Evolutionary conservation across 2,329 filamentous ascomycete species (phyloP), one percentile per base, ranked within the genome.

Genomic region (Ascochyta fabae): DNA sequence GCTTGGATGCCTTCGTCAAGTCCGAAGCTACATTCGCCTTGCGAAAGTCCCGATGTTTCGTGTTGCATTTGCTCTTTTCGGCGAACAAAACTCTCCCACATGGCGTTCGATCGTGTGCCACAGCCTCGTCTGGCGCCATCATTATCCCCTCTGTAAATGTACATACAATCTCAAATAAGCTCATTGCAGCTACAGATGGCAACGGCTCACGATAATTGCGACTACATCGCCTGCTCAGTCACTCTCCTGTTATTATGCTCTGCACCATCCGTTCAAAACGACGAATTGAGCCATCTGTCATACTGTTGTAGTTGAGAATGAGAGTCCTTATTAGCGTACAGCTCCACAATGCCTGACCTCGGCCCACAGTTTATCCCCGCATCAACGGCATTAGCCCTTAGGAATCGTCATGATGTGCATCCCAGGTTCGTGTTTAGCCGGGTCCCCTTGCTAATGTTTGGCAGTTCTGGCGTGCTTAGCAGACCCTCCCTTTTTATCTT

Each of bases 361-460:
- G 69, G 68, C 54, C 64, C 42, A 34, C 51, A 22, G 31, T 9
- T 26, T 48, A 58, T 69, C 66, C 66, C 69, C 67, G 66, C 64
- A 64, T 54, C 47, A 33, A 50, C 55, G 57, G 53, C 23, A 60
- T 45, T 56, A 49, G 57, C 47, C 66, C 64, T 70, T 64, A 65
- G 58, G 56, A 72, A 69, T 65, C 65, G 58, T 52, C 58, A 66
- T 64, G 48, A 57, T 15, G 16, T 42, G 38, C 7, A 38, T 16
- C 26, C 29, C 27, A 45, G 22, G 23, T 31, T 29, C 27, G 35
- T 36, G 27, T 19, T 19, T 19, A 19, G 19, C 19, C 19, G 19
- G 19, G 19, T 19, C 19, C 23, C 13, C 13, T 45, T 46, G 23
- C 31, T 29, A 26, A 36, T 41, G 16, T 38, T 34, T 26, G 36